Conservation (phyloP, 1,284 basidiomycete species). For the Apiotrichum gracile region DNA sequence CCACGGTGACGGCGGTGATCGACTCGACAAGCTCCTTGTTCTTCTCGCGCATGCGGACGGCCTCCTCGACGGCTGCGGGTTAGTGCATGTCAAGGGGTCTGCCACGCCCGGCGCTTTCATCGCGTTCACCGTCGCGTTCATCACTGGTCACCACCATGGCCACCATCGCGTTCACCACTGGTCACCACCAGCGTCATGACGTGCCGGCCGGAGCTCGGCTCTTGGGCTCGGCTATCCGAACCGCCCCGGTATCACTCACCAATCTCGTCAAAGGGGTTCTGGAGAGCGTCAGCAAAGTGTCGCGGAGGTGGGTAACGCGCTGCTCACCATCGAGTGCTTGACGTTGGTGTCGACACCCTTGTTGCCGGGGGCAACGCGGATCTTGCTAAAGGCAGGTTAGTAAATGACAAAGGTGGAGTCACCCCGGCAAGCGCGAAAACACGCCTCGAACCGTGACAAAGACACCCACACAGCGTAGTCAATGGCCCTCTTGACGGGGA, state of each 20-base stretch:
- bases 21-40: conserved; percentile 64
- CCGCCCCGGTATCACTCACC: conserved; percentile 53
- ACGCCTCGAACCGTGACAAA: conserved; percentile 40
- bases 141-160: neutral
- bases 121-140: neutral
- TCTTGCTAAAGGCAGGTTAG: conserved; percentile 68
- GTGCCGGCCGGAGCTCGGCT: conserved; percentile 8
- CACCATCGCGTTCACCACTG: neutral
- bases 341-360: conserved; percentile 90
- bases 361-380: conserved; percentile 84
- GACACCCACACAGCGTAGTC: conserved; percentile 39
- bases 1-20: conserved; percentile 88
- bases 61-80: conserved; percentile 85
- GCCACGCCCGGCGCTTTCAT: neutral
- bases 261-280: conserved; percentile 97
- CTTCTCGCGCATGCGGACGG: conserved; percentile 82
- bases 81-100: neutral
- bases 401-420: no score
- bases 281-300: neutral
- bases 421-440: no score
- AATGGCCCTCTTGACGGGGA: conserved; percentile 78
- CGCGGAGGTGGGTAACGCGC: no score
- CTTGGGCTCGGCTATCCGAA: conserved; percentile 8
- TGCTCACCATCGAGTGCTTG: conserved; percentile 89
- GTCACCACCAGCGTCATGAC: neutral